Percentiles rank a stretch among this genome's conserved stretches.
Evolutionary conservation across 1,284 basidiomycete species (phyloP).

Genomic region (Taiwanofungus camphoratus): DNA sequence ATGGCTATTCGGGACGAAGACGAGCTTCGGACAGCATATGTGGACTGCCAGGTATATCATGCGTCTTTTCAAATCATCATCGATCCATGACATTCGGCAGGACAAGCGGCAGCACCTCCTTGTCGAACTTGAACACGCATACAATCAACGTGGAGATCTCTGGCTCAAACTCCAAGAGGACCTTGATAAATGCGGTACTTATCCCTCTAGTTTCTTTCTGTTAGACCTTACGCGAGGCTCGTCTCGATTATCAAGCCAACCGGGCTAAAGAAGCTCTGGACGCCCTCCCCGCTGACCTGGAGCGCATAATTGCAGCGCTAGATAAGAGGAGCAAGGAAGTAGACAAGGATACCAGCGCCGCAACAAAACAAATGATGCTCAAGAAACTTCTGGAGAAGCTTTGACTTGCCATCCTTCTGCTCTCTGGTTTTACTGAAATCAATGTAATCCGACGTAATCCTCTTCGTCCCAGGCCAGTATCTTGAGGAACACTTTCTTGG

Average conservation of each 20-base stretch:
- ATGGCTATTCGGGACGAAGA: slow-evolving; percentile 37
- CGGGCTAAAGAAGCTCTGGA: slow-evolving; percentile 32
- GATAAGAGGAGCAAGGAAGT: slow-evolving; percentile 41
- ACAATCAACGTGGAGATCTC: slow-evolving; percentile 37
- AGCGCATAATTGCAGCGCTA: slow-evolving; percentile 35
- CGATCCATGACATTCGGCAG: slow-evolving; percentile 27
- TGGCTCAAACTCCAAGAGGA: slow-evolving; percentile 39
- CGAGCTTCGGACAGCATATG: slow-evolving; percentile 34
- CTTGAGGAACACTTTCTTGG: too few species aligned
- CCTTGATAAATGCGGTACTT: slow-evolving; percentile 40
- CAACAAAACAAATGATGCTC: slow-evolving; percentile 33
- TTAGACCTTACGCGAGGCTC: not conserved
- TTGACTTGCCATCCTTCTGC: slow-evolving; percentile 3
- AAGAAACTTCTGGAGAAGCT: slow-evolving; percentile 27
- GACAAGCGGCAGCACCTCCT: slow-evolving; percentile 29
- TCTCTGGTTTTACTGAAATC: not conserved
- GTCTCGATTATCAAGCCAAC: slow-evolving; percentile 25
- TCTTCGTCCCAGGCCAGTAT: too few species aligned
- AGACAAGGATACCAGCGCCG: slow-evolving; percentile 33
- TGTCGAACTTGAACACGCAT: slow-evolving; percentile 39
- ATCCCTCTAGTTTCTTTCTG: slow-evolving; percentile 9
- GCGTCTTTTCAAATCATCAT: not conserved
- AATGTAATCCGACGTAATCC: too few species aligned
- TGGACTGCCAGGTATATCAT: slow-evolving; percentile 31
- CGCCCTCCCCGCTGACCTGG: slow-evolving; percentile 37